Percentiles rank a stretch among this genome's conserved stretches.
Evolutionary conservation across 345 rosid genomes (phyloP).

Genomic region (Eucalyptus camaldulensis): DNA sequence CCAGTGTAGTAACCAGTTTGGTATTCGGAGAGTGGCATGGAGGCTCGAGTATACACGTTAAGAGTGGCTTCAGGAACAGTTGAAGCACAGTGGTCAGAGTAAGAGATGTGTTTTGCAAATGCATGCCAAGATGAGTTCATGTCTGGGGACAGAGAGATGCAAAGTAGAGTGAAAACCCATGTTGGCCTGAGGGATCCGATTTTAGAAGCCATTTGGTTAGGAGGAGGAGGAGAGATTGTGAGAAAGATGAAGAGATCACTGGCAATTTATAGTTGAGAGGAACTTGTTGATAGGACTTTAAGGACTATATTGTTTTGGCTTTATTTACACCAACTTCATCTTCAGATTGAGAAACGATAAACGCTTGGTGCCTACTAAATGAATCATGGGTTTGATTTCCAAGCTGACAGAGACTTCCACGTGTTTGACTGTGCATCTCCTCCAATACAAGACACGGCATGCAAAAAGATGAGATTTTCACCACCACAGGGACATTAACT

Average conservation of each 20-base stretch:
- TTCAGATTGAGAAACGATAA: no score
- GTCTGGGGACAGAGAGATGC: not conserved
- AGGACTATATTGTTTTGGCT: not conserved
- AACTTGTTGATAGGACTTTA: not conserved
- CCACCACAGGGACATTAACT: no score
- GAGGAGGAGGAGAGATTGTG: not conserved
- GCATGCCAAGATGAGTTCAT: not conserved
- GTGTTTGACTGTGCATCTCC: no score
- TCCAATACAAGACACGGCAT: no score
- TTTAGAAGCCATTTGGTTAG: not conserved
- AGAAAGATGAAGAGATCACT: not conserved
- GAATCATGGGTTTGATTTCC: no score
- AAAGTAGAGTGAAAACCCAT: not conserved
- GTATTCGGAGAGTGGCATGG: not conserved
- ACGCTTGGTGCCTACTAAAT: no score
- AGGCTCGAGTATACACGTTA: not conserved
- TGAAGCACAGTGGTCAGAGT: constrained; percentile 11
- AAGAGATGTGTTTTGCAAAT: not conserved
- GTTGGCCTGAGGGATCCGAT: not conserved
- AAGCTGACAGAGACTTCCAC: no score
- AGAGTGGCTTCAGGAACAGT: constrained; percentile 3
- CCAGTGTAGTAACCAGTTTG: constrained; percentile 1
- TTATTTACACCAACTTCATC: no score
- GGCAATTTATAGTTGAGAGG: not conserved
- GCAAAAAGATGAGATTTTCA: no score